These are phyloP conservation scores for Primulina eburnea DNA, from an alignment of 257 asterid species.

Conservation along the genomic window DNA sequence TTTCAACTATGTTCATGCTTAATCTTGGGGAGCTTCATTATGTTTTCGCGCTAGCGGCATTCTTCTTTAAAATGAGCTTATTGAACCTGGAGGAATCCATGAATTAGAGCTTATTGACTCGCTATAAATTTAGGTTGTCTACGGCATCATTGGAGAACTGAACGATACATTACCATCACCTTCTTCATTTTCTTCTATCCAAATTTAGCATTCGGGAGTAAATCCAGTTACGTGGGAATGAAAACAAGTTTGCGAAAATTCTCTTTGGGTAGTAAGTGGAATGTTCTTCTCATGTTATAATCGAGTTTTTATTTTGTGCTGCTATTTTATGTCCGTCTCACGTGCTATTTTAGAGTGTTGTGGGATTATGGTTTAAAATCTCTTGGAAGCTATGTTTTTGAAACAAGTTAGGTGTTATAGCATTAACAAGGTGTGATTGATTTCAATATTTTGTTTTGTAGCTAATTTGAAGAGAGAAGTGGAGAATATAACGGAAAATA, in stretches of 20 bases:
- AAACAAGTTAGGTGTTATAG: background rate
- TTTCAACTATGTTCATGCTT: background rate
- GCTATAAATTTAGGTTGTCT: background rate
- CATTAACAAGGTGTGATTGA: conserved; percentile 15
- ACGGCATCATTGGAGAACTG: background rate
- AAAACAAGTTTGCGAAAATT: background rate
- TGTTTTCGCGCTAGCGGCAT: background rate
- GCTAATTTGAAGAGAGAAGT: conserved; percentile 24
- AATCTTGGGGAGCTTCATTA: conserved; percentile 10
- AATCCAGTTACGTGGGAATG: background rate
- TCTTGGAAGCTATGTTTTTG: conserved; percentile 4
- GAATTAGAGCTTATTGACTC: conserved; percentile 9
- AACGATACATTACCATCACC: conserved; percentile 2
- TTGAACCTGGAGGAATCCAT: background rate
- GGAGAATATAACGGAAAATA: conserved; percentile 28
- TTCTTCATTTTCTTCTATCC: conserved; percentile 1
- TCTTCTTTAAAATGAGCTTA: background rate
- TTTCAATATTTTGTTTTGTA: conserved; percentile 23
- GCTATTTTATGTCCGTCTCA: background rate
- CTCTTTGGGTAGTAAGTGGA: background rate
- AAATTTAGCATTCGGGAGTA: conserved; percentile 10
- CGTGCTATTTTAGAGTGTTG: background rate
- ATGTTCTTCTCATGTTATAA: background rate
- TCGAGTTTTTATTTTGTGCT: background rate
- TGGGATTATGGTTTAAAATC: background rate